Base-by-base conservation (phyloP, 2,329 filamentous ascomycete genomes). In the Alternaria sp. region DNA sequence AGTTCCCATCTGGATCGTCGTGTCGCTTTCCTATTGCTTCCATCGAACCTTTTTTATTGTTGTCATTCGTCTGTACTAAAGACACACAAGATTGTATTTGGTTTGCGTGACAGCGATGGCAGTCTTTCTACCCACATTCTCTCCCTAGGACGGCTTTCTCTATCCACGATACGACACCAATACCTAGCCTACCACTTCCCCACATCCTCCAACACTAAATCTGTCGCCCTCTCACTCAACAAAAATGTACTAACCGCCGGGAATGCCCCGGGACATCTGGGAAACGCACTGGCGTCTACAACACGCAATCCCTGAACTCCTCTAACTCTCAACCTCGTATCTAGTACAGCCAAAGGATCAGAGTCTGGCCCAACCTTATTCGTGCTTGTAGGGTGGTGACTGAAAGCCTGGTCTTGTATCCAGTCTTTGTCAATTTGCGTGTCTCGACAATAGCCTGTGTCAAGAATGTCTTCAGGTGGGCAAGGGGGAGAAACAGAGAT, bases 261-360 rank as follows among this genome's bases (percentile, higher is more conserved):
- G 65, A 85, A 87, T 54, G 79, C 83, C 59, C 86, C 86, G 2
- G 85, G 85, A 46, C 60, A 59, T 30, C 65, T 64, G 2, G 67
- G 69, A 59, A 74, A 75, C 2, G 63, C 66, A 49, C 63, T 68
- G 5, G 70, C 69, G 59, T 73, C 72, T 8, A 72, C 68, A 7
- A 88, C 85, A 2, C 85, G 78, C 25, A 88, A 70, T 0, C 82
- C 79, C 54, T 79, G 74, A 2, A 86, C 81, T 2, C 85, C 85
- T 10, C 78, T 78, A 1, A 80, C 79, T 25, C 73, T 66, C 14
- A 72, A 68, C 46, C 73, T 70, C 1, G 66, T 68, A 65, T 79
- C 78, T 14, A 80, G 61, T 2, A 79, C 75, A 6, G 77, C 77
- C 62, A 74, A 60, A 6, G 61, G 55, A 52, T 79, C 70, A 30